These are phyloP conservation scores for Marchantia paleacea DNA, from an alignment of 225 moss, liverwort and hornwort genomes.

Conservation along the genomic window DNA sequence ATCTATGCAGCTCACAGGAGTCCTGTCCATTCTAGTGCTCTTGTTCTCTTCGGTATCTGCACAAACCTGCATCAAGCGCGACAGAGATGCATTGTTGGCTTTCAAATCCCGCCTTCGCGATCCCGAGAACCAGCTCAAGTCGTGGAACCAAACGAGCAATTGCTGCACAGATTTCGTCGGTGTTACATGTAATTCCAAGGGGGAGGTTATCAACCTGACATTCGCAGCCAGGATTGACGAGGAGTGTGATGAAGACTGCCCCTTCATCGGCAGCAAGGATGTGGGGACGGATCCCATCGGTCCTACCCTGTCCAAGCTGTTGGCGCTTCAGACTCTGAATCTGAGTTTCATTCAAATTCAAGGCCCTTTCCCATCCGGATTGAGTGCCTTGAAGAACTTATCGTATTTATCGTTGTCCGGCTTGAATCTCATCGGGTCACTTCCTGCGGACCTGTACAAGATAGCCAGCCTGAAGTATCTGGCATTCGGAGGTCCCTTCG, in stretches of 20 bases:
- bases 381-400: constrained; percentile 17
- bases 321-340: constrained; percentile 19
- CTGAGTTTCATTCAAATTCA: neutral
- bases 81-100: constrained; percentile 17
- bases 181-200: constrained; percentile 17
- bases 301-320: constrained; percentile 18
- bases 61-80: constrained; percentile 20
- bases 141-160: constrained; percentile 15
- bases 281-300: constrained; percentile 12
- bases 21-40: neutral
- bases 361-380: constrained; percentile 14
- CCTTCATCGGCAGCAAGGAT: neutral
- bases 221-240: neutral
- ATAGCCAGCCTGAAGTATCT: constrained; percentile 6
- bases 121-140: constrained; percentile 10
- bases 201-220: constrained; percentile 13
- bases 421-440: neutral
- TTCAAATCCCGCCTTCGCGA: constrained; percentile 24
- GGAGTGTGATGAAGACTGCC: constrained; percentile 28
- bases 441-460: constrained; percentile 15
- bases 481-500: neutral
- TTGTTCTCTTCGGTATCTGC: neutral
- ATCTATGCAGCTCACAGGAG: neutral
- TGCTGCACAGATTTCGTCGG: constrained; percentile 27
- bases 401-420: neutral